Evolutionary conservation across 805 yeast species (phyloP).

Genomic region (Cyberlindnera galapagoensis): DNA sequence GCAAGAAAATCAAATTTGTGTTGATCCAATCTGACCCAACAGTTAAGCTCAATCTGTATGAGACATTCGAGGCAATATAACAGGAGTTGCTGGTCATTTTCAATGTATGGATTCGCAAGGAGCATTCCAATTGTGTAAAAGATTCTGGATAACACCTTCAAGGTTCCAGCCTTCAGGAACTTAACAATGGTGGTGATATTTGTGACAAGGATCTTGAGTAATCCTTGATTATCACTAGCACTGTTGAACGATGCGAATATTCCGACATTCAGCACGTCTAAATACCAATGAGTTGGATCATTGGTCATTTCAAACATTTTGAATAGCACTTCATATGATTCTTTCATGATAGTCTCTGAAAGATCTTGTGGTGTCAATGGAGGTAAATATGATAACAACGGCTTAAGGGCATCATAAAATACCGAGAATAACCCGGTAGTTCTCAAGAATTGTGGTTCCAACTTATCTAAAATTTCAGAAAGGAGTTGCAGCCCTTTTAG

Average conservation of each 20-base stretch:
- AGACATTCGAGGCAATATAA: conserved; percentile 9
- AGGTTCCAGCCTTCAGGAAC: conserved; percentile 4
- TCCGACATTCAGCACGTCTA: conserved; percentile 15
- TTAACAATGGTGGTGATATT: conserved; percentile 8
- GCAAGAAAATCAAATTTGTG: conserved; percentile 20
- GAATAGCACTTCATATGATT: conserved; percentile 16
- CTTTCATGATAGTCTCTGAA: conserved; percentile 11
- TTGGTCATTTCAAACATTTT: conserved; percentile 9
- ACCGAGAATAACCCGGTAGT: conserved; percentile 16
- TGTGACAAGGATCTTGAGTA: conserved; percentile 8
- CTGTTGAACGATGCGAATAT: conserved; percentile 15
- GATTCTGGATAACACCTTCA: conserved; percentile 17
- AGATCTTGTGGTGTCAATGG: conserved; percentile 16
- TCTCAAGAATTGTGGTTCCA: conserved; percentile 12
- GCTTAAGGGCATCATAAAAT: conserved; percentile 18
- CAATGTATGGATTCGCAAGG: conserved; percentile 20
- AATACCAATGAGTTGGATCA: conserved; percentile 1
- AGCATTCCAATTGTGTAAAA: conserved; percentile 16
- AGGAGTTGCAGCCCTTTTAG: conserved; percentile 18
- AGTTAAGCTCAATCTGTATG: conserved; percentile 10
- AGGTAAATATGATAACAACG: conserved; percentile 22
- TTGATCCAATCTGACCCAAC: conserved; percentile 18
- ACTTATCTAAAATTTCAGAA: conserved; percentile 9
- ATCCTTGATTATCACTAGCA: conserved; percentile 15
- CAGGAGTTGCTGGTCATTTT: conserved; percentile 11